Evolutionary conservation across 148 eudicot genomes (phyloP).

Genomic region (Oxyria digyna): DNA sequence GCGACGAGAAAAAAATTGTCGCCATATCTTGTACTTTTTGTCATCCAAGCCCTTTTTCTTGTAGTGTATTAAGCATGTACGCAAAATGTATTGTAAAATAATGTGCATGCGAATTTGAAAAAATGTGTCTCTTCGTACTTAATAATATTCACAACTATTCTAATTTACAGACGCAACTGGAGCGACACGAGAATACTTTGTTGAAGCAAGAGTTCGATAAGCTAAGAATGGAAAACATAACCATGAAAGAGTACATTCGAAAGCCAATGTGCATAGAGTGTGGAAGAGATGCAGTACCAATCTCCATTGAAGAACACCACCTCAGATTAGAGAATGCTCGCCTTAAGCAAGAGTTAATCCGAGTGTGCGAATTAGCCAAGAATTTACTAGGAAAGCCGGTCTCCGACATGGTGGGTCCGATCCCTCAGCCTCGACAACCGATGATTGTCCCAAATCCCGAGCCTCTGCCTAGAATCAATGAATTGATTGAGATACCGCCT

Average conservation of each 20-base stretch:
- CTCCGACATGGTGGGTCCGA: slow-evolving; percentile 15
- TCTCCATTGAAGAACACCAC: not conserved
- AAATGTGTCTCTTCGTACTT: not conserved
- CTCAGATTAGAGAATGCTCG: slow-evolving; percentile 25
- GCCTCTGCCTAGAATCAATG: too few species aligned
- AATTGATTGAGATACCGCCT: not conserved
- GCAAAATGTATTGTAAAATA: too few species aligned
- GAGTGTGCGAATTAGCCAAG: not conserved
- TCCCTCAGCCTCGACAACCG: not conserved
- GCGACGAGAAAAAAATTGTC: too few species aligned
- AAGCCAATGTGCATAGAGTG: slow-evolving; percentile 22
- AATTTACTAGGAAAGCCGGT: slow-evolving; percentile 24
- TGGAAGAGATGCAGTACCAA: slow-evolving; percentile 16
- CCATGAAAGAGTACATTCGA: slow-evolving; percentile 16
- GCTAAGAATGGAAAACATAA: slow-evolving; percentile 19
- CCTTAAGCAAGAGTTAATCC: slow-evolving; percentile 18
- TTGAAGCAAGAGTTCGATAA: slow-evolving; percentile 24
- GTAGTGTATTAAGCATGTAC: too few species aligned
- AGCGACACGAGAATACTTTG: slow-evolving; percentile 21
- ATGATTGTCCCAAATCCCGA: not conserved
- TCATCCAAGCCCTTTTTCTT: too few species aligned
- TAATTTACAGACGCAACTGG: slow-evolving; percentile 17
- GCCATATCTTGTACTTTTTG: too few species aligned
- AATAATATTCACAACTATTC: not conserved
- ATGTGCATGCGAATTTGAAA: too few species aligned